Percentiles rank a stretch among this genome's conserved stretches.
Evolutionary conservation across 768 basidiomycete species (phyloP).

Genomic region (Gautieria morchelliformis): DNA sequence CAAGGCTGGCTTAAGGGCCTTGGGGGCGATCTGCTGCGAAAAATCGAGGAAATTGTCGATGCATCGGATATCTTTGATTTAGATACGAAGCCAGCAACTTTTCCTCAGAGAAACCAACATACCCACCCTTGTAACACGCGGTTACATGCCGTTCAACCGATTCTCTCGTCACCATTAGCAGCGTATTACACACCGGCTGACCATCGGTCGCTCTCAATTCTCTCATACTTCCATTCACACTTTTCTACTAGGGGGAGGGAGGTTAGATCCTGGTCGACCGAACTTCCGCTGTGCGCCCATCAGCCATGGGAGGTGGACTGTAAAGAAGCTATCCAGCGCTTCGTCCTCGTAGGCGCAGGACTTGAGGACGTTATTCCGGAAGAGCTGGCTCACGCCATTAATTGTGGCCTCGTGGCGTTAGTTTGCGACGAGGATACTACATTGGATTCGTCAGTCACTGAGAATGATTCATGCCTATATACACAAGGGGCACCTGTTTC

Average conservation of each 20-base stretch:
- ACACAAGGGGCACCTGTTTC: conserved; percentile 45
- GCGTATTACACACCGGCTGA: conserved; percentile 52
- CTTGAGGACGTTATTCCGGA: conserved; percentile 66
- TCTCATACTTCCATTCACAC: conserved; percentile 69
- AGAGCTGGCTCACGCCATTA: conserved; percentile 65
- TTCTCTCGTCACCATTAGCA: conserved; percentile 37
- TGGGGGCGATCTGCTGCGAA: conserved; percentile 65
- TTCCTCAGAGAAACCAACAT: background rate
- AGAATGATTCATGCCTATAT: conserved; percentile 37
- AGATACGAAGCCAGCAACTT: conserved; percentile 1
- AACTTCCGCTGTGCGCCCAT: conserved; percentile 54
- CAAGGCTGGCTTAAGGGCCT: conserved; percentile 97
- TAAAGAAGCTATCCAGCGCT: conserved; percentile 42
- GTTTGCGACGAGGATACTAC: conserved; percentile 36
- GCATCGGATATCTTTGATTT: conserved; percentile 49
- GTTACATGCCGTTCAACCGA: conserved; percentile 27
- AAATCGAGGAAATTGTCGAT: conserved; percentile 57
- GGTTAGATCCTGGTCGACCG: conserved; percentile 54
- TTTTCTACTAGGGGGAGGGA: conserved; percentile 28
- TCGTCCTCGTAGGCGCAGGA: conserved; percentile 65
- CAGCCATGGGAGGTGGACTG: conserved; percentile 68
- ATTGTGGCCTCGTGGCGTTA: conserved; percentile 73
- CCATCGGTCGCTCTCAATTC: conserved; percentile 53
- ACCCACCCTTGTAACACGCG: background rate
- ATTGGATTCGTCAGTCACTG: background rate